Evolutionary conservation across 768 basidiomycete genomes (phyloP).

Genomic region (Auriscalpium orientale): DNA sequence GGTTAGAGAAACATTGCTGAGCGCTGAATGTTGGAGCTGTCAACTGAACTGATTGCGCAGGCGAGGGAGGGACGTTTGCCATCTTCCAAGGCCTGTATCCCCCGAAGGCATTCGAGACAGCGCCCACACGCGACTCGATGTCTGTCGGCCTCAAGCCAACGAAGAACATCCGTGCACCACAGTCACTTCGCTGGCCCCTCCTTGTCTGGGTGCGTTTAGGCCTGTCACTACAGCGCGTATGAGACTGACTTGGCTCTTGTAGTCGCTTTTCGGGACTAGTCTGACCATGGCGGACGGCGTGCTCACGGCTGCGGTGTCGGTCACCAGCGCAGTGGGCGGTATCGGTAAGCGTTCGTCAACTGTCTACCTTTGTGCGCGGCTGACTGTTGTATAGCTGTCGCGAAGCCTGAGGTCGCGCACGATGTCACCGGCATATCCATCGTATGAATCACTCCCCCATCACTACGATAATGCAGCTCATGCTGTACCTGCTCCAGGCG

Average conservation of each 20-base stretch:
- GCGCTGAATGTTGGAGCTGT: no score
- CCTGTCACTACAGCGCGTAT: background rate
- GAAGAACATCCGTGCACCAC: slow-evolving; percentile 4
- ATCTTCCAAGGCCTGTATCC: slow-evolving; percentile 56
- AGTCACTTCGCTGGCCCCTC: slow-evolving; percentile 39
- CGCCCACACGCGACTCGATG: slow-evolving; percentile 17
- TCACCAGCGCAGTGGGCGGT: slow-evolving; percentile 62
- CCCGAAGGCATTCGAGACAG: slow-evolving; percentile 19
- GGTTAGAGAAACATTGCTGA: slow-evolving; percentile 23
- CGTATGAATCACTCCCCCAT: slow-evolving; percentile 25
- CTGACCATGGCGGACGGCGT: slow-evolving; percentile 64
- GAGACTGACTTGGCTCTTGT: background rate
- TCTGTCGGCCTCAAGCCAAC: slow-evolving; percentile 3
- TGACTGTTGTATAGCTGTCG: slow-evolving; percentile 31
- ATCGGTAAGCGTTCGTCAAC: slow-evolving; percentile 26
- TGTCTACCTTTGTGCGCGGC: no score
- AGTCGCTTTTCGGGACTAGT: slow-evolving; percentile 59
- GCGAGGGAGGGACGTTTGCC: slow-evolving; percentile 66
- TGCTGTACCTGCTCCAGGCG: slow-evolving; percentile 24
- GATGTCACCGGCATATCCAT: slow-evolving; percentile 54
- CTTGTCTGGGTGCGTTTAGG: slow-evolving; percentile 42
- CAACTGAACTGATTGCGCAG: slow-evolving; percentile 19
- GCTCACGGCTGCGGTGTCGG: slow-evolving; percentile 62
- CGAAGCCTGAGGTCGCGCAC: slow-evolving; percentile 37
- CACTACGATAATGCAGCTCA: background rate